phyloP scores from a whole-genome alignment of 148 eudicot genomes.

The Amaranthus palmeri region DNA sequence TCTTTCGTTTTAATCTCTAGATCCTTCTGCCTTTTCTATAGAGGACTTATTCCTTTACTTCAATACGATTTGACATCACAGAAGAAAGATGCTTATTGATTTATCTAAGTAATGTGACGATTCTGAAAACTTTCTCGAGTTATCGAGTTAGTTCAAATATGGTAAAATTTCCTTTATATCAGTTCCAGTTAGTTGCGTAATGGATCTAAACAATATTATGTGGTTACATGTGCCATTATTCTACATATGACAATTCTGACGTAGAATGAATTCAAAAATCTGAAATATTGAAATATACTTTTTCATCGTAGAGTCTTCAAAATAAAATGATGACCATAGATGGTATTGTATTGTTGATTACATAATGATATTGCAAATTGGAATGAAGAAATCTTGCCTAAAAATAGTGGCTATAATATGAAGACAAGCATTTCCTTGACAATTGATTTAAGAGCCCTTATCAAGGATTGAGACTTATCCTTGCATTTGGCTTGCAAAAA shows the following conservation, averaged over 20 bases:
- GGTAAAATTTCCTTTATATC: neutral
- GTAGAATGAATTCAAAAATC: neutral
- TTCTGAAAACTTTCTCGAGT: neutral
- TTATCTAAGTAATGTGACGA: neutral
- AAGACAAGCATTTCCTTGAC: neutral
- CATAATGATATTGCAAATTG: slow-evolving; percentile 1
- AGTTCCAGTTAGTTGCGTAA: neutral
- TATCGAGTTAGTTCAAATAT: neutral
- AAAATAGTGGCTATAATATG: slow-evolving; percentile 20
- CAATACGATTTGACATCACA: slow-evolving; percentile 4
- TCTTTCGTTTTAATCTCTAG: neutral
- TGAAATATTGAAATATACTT: neutral
- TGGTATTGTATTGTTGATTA: neutral
- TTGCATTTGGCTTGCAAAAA: slow-evolving; percentile 2
- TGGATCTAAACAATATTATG: neutral
- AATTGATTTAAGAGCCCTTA: slow-evolving; percentile 5
- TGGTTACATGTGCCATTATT: neutral
- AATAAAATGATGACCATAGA: slow-evolving; percentile 5
- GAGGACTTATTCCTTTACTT: neutral
- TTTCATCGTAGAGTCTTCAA: slow-evolving; percentile 4
- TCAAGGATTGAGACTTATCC: slow-evolving; percentile 17
- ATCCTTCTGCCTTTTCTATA: neutral
- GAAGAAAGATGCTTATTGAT: neutral
- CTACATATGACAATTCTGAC: neutral
- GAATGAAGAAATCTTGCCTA: neutral